Evolutionary conservation across 1,139 yeast species (phyloP), one percentile per base, ranked within the genome.

Genomic region (Hansenula anomala): DNA sequence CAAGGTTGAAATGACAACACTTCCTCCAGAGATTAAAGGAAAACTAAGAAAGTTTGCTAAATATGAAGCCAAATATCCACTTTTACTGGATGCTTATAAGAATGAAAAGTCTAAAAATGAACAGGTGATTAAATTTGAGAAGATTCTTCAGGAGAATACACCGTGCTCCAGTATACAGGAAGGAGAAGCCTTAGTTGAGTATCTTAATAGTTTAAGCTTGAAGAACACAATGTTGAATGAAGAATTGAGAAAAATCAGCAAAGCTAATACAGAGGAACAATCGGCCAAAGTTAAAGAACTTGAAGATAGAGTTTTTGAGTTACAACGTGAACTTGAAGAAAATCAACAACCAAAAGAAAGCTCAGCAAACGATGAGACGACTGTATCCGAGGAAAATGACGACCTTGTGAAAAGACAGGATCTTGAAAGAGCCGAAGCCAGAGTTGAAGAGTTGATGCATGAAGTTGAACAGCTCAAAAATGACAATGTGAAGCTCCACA

Each of bases 21-120:
- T 81, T 26, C 78, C 89, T 1, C 70, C 71, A 6, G 73, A 71
- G 10, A 60, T 85, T 23, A 72, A 74, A 48, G 65, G 80, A 13
- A 84, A 83, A 52, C 63, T 90, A 61, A 73, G 75, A 45, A 89
- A 87, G 64, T 87, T 87, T 56, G 79, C 75, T 42, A 89, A 88
- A 58, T 92, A 89, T 59, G 97, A 92, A 59, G 85, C 84, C 41
- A 87, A 87, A 56, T 90, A 89, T 57, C 97, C 97, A 0, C 63
- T 79, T 17, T 66, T 90, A 14, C 70, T 88, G 36, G 84, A 83
- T 36, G 97, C 97, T 0, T 90, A 85, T 63, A 85, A 88, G 56
- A 66, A 73, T 1, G 97, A 89, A 57, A 88, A 86, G 64, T 68
- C 73, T 34, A 84, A 82, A 50, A 66, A 74, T 2, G 82, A 77